Evolutionary conservation across 306 rosid genomes (phyloP), one percentile per base, ranked within the genome.

Genomic region (Betula pendula): DNA sequence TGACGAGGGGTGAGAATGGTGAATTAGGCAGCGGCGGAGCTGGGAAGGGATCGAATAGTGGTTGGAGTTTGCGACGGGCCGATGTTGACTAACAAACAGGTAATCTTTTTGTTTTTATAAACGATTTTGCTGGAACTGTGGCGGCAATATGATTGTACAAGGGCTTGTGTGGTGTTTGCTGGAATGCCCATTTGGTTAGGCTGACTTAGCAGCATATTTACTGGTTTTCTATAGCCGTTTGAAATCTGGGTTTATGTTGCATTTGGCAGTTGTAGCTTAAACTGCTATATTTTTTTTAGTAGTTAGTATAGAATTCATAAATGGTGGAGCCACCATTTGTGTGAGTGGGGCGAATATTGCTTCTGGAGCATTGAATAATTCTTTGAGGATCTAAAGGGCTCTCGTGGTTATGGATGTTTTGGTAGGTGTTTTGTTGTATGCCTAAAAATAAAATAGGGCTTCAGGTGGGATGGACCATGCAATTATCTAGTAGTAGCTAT

Each of bases 21-120:
- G 35, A 75, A 16, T 82, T 82, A 94, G 97, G 97, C 87, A 20
- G 80, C 97, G 58, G 96, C 93, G 31, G 84, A 88, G 77, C 74
- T 90, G 45, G 92, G 96, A 3, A 84, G 83, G 88, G 72, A 82
- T 68, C 85, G 97, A 53, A 81, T 90, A 82, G 92, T 90, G 11
- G 75, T 92, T 53, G 99, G 97, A 81, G 81, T 95, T 48, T 95
- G 97, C 69, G 94, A 90, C 45, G 97, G 97, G 0, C 97, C 97
- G 75, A 95, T 95, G 97, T 76, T 95, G 62, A 76, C 81, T 9
- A 95, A 92, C 24, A 95, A 92, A 80, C 82, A 73, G 96, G 98
- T 90, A n/a, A 2, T 22, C 42, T 13, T 31, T 74, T 25, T 0
- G 31, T 66, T 44, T 47, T 68, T 27, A 19, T 76, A 63, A 35